Conservation (phyloP, 2,329 filamentous ascomycete species). For the Ophiostoma quercus region DNA sequence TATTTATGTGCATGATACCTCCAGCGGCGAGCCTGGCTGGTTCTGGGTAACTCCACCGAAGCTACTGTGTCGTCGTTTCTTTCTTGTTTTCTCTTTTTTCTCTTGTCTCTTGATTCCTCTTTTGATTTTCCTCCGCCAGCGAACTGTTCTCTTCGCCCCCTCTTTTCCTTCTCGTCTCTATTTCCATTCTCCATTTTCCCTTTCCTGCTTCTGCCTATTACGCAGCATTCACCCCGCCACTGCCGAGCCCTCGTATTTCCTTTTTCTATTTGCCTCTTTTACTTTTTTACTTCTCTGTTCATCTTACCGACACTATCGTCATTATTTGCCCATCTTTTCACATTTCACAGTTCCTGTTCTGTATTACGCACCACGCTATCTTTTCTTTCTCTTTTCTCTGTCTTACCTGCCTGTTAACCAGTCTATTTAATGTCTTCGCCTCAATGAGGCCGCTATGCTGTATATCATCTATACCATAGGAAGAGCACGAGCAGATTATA, state of each 20-base stretch:
- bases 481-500: not conserved
- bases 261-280: constrained; percentile 9
- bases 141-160: not conserved
- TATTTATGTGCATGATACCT: constrained; percentile 26
- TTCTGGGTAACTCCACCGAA: constrained; percentile 26
- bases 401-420: not conserved
- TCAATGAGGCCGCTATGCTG: not conserved
- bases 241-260: not conserved
- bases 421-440: constrained; percentile 3
- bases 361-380: not conserved
- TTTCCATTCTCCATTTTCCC: constrained; percentile 15
- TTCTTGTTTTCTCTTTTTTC: not conserved
- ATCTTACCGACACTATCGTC: not conserved
- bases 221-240: constrained; percentile 14
- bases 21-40: constrained; percentile 25
- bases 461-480: constrained; percentile 4
- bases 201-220: constrained; percentile 16
- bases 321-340: not conserved
- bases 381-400: not conserved
- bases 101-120: not conserved
- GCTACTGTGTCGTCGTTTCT: constrained; percentile 16
- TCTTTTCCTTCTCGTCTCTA: not conserved
- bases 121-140: not conserved
- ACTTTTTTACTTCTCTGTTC: not conserved
- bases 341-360: not conserved